Conservation (phyloP, 2,329 filamentous ascomycete genomes). For the Aspergillus pseudonomiae region DNA sequence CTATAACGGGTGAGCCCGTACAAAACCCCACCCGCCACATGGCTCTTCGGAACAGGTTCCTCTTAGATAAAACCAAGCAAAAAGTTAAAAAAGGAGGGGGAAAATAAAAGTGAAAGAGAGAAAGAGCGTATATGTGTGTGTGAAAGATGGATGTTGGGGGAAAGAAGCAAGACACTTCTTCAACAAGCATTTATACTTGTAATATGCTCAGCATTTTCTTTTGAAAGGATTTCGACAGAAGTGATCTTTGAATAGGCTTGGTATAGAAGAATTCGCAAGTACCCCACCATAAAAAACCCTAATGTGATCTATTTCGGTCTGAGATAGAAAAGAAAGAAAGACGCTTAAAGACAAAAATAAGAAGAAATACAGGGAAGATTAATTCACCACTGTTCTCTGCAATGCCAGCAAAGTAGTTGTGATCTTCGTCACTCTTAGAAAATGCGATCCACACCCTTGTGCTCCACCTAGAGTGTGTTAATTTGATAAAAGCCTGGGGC, state of each 20-base stretch:
- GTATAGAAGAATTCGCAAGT: neutral
- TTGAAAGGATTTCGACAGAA: neutral
- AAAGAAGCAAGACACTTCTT: neutral
- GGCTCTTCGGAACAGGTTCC: slow-evolving; percentile 14
- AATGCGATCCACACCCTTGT: slow-evolving; percentile 26
- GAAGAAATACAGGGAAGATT: neutral
- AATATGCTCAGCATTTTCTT: neutral
- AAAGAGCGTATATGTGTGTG: neutral
- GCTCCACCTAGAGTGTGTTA: slow-evolving; percentile 28
- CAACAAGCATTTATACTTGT: neutral
- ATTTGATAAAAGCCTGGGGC: slow-evolving; percentile 25
- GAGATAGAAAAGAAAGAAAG: neutral
- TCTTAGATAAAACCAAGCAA: slow-evolving; percentile 2
- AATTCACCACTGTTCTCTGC: neutral
- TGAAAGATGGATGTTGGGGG: neutral
- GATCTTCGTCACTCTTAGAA: slow-evolving; percentile 16
- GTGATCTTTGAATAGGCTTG: neutral
- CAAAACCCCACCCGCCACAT: slow-evolving; percentile 36
- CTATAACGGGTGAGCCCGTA: slow-evolving; percentile 37
- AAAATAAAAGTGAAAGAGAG: slow-evolving; percentile 5
- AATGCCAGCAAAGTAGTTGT: slow-evolving; percentile 6
- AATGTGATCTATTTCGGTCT: neutral
- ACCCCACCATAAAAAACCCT: neutral
- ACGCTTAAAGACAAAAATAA: neutral
- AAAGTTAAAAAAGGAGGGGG: slow-evolving; percentile 3